Base-by-base conservation (phyloP, 2,329 filamentous ascomycete species). In the Penicillium sp. region DNA sequence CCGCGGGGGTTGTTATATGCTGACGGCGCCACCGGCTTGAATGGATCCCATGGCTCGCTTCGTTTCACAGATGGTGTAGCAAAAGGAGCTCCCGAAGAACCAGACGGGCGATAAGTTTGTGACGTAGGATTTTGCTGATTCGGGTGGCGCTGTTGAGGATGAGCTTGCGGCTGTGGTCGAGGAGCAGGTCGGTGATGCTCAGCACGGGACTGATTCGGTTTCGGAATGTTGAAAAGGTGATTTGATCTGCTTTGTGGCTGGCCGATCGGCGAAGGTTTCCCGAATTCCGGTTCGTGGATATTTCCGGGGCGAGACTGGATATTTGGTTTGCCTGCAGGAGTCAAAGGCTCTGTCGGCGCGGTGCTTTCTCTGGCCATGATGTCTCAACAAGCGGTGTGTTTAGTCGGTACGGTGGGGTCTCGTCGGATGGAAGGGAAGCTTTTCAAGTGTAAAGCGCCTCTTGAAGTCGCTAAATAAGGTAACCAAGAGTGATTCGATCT, bases 241-340 rank as follows among this genome's bases (percentile, higher is more conserved):
- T 71, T 78, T 65, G 66, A 60, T 30, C 56, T 80, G 72, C 66
- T 79, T 76, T 60, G 71, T 27, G 59, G 61, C 44, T 63, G 67
- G 32, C 81, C 74, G 53, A 86, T 70, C 14, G 82, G 81, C 57
- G 82, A 84, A 2, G 84, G 76, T 61, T 81, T 80, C 47, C 84
- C 84, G 63, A 86, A 86, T 62, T 84, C 78, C 36, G 79, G 75
- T 30, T 76, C 70, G 5, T 76, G 71, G 13, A 72, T 64, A 11
- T 71, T 60, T 13, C 71, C 63, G 29, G 70, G 63, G 35, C 65
- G 66, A 16, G 67, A 50, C 34, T 70, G 67, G 29, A 75, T 67
- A 46, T 70, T 70, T 13, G 67, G 66, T 57, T 71, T 73, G 16
- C 70, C 67, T 45, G 34, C 49, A 13, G 73, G 69, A 32, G 67